Conservation (phyloP, 1,284 basidiomycete species). For the Filobasidium uniguttulatum region DNA sequence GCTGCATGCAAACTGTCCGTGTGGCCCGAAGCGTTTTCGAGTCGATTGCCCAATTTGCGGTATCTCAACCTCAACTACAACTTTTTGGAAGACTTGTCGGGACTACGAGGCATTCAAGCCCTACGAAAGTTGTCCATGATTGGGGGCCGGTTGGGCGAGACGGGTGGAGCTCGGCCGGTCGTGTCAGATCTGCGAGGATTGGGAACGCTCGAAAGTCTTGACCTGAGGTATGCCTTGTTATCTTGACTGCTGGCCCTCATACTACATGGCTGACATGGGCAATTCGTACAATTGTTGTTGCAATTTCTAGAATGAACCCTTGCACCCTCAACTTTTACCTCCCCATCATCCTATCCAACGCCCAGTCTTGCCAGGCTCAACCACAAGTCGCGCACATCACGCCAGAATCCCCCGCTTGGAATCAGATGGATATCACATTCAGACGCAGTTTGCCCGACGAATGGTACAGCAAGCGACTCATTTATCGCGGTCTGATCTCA, state of each 20-base stretch:
- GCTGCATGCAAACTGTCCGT: conserved; percentile 72
- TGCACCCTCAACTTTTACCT: conserved; percentile 89
- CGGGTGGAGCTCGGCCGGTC: conserved; percentile 49
- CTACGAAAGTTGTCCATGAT: conserved; percentile 72
- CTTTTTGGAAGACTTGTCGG: conserved; percentile 58
- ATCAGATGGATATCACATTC: conserved; percentile 68
- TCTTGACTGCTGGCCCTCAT: background rate
- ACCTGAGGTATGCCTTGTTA: conserved; percentile 60
- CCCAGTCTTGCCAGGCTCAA: conserved; percentile 4
- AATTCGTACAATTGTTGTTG: conserved; percentile 4
- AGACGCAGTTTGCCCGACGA: conserved; percentile 74
- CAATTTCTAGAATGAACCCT: conserved; percentile 91
- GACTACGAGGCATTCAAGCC: conserved; percentile 57
- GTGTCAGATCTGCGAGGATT: conserved; percentile 57
- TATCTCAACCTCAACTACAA: conserved; percentile 93
- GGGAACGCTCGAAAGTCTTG: conserved; percentile 66
- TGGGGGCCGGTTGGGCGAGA: conserved; percentile 55
- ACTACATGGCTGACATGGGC: too few relatives aligned
- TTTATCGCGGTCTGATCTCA: conserved; percentile 77
- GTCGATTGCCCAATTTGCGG: conserved; percentile 69
- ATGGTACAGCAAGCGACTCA: conserved; percentile 66
- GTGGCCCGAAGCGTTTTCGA: conserved; percentile 55
- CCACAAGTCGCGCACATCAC: conserved; percentile 10
- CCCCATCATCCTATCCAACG: conserved; percentile 51
- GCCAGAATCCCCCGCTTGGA: conserved; percentile 31